A percentile compares a stretch with the other conserved stretches of the same genome.
Evolutionary conservation across 306 rosid genomes (phyloP).

Genomic region (Morella rubra): DNA sequence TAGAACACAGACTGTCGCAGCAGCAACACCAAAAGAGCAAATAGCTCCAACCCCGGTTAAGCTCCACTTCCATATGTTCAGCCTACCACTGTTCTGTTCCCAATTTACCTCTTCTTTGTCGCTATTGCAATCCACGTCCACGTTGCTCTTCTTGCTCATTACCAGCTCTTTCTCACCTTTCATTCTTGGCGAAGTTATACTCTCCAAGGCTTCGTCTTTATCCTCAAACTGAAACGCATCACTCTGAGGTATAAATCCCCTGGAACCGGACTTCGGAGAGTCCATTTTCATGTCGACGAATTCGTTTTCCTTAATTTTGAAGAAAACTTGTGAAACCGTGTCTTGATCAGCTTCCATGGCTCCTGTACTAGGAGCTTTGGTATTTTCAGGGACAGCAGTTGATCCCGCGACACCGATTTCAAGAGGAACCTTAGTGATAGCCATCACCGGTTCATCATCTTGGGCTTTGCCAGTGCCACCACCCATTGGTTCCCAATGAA

Average conservation of each 20-base stretch:
- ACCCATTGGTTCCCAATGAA: constrained; percentile 40
- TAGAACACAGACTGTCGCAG: constrained; percentile 71
- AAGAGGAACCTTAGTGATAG: constrained; percentile 11
- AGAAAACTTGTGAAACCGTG: constrained; percentile 51
- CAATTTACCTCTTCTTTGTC: constrained; percentile 26
- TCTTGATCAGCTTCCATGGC: constrained; percentile 44
- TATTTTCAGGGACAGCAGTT: constrained; percentile 11
- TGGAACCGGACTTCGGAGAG: constrained; percentile 57
- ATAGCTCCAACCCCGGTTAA: constrained; percentile 82
- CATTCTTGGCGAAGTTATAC: constrained; percentile 46
- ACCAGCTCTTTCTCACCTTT: constrained; percentile 34
- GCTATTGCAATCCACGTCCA: constrained; percentile 30
- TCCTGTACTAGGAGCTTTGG: constrained; percentile 6
- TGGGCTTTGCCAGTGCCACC: background rate
- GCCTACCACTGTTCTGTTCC: constrained; percentile 32
- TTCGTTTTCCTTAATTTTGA: constrained; percentile 64
- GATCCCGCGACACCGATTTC: constrained; percentile 23
- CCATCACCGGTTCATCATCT: constrained; percentile 28
- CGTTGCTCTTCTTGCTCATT: constrained; percentile 8
- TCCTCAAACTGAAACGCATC: constrained; percentile 46
- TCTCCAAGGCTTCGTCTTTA: constrained; percentile 38
- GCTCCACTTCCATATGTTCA: constrained; percentile 67
- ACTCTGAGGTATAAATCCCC: constrained; percentile 39
- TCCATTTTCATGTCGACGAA: constrained; percentile 78
- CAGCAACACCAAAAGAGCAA: constrained; percentile 84